Percentiles rank a stretch among this genome's conserved stretches.
phyloP scores from a whole-genome alignment of 495 filamentous ascomycete genomes.

The Hypoxylon trugodes region DNA sequence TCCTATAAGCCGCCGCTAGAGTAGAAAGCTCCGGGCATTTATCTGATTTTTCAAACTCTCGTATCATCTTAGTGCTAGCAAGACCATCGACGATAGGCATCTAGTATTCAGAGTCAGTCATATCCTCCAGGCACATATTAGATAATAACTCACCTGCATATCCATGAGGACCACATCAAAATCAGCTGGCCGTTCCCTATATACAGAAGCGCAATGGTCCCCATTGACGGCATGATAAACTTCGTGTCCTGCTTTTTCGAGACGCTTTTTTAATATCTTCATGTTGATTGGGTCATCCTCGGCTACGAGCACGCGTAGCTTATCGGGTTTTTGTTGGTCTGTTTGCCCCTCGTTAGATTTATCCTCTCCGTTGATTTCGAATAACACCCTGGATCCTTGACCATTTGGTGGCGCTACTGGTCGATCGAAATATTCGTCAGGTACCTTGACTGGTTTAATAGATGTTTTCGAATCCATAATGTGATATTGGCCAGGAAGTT shows the following conservation, averaged over 20 bases:
- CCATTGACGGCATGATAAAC: constrained; percentile 82
- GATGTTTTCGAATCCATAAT: constrained; percentile 49
- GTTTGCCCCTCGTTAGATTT: constrained; percentile 12
- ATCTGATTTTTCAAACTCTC: constrained; percentile 68
- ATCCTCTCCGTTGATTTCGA: constrained; percentile 41
- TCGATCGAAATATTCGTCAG: constrained; percentile 47
- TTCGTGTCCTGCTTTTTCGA: constrained; percentile 80
- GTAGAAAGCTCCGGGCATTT: constrained; percentile 53
- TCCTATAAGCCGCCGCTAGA: constrained; percentile 58
- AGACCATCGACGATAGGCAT: constrained; percentile 96
- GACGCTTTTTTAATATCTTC: constrained; percentile 83
- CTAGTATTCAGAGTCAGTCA: constrained; percentile 50
- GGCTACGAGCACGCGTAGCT: constrained; percentile 78
- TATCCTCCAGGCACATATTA: background rate
- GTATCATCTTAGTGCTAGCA: constrained; percentile 82
- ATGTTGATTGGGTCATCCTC: constrained; percentile 96
- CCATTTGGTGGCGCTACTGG: constrained; percentile 19
- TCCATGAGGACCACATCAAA: constrained; percentile 97
- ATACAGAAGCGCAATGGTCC: constrained; percentile 80
- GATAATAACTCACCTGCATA: constrained; percentile 73
- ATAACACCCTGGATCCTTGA: constrained; percentile 45
- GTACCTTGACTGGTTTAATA: constrained; percentile 50
- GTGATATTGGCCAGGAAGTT: constrained; percentile 35
- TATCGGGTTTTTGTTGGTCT: constrained; percentile 20
- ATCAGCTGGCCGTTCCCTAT: constrained; percentile 61